Evolutionary conservation across 2,329 filamentous ascomycete genomes (phyloP).

Genomic region (Ceratocystis cubensis): DNA sequence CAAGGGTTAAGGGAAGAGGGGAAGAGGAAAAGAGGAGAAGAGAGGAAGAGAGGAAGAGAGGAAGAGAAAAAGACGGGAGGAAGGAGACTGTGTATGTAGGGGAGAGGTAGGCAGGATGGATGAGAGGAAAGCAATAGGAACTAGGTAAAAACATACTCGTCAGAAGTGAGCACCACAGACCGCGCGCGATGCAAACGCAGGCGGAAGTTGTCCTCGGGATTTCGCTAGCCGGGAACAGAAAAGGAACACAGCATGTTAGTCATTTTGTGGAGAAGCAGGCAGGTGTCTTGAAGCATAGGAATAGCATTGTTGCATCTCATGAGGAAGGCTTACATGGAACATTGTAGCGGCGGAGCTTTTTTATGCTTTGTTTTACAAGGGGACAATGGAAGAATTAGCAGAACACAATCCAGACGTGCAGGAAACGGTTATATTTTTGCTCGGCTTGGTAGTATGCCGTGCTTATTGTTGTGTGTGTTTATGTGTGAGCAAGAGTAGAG

Average conservation of each 20-base stretch:
- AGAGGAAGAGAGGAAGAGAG: not conserved
- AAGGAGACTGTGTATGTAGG: not conserved
- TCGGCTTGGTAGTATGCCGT: too few relatives aligned
- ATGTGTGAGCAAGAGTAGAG: too few relatives aligned
- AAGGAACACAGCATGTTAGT: not conserved
- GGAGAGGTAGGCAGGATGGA: not conserved
- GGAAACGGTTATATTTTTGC: too few relatives aligned
- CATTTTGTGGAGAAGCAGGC: not conserved
- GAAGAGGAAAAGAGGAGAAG: not conserved
- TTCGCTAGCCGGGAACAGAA: constrained; percentile 33
- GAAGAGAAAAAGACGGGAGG: not conserved
- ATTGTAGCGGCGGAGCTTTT: constrained; percentile 1
- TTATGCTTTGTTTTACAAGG: not conserved
- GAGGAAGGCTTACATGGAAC: constrained; percentile 16
- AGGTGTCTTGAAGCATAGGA: not conserved
- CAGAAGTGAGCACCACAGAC: constrained; percentile 65
- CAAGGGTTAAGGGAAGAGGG: not conserved
- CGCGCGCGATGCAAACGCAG: constrained; percentile 73
- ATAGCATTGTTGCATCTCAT: constrained; percentile 21
- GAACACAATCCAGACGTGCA: not conserved
- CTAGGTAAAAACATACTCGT: constrained; percentile 44
- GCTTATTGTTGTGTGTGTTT: too few relatives aligned
- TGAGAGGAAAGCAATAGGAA: not conserved
- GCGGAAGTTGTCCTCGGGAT: constrained; percentile 61
- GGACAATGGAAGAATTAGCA: not conserved